phyloP scores from a whole-genome alignment of 2,329 filamentous ascomycete genomes.

The Epicoccum nigrum region DNA sequence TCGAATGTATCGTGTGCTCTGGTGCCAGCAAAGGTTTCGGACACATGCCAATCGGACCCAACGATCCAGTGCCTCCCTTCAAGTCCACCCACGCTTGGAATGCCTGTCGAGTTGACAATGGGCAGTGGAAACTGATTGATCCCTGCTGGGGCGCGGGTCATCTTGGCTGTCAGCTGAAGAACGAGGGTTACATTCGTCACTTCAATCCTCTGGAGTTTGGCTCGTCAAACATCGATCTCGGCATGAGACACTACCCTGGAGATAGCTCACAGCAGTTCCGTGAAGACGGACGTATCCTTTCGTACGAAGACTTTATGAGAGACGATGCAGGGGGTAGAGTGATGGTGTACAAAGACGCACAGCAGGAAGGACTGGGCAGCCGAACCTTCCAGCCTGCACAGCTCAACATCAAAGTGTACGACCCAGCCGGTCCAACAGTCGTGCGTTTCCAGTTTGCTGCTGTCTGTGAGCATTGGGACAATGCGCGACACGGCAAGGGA shows the following conservation, averaged over 20 bases:
- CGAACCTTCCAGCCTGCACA: conserved; percentile 67
- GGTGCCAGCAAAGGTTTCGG: conserved; percentile 90
- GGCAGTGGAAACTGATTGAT: conserved; percentile 90
- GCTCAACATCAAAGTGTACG: conserved; percentile 66
- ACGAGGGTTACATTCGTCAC: conserved; percentile 63
- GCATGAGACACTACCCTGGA: conserved; percentile 76
- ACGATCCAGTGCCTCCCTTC: conserved; percentile 68
- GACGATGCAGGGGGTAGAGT: conserved; percentile 58
- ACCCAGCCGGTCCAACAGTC: conserved; percentile 47
- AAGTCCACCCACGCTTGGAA: conserved; percentile 86
- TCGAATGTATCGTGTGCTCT: conserved; percentile 75
- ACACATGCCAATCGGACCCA: conserved; percentile 66
- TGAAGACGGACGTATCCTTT: conserved; percentile 68
- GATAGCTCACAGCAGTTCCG: conserved; percentile 75
- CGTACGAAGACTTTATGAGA: conserved; percentile 83
- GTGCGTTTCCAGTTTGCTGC: conserved; percentile 83
- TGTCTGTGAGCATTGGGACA: conserved; percentile 81
- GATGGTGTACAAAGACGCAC: conserved; percentile 55
- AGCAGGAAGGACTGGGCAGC: conserved; percentile 57
- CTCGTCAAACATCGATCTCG: conserved; percentile 79
- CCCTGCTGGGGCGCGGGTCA: conserved; percentile 90
- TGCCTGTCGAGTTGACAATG: conserved; percentile 83
- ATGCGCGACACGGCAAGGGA: conserved; percentile 69
- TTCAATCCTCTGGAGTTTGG: conserved; percentile 68
- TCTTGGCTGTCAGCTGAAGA: conserved; percentile 50